A percentile compares a stretch with the other conserved stretches of the same genome.
Evolutionary conservation across 768 basidiomycete species (phyloP).

Genomic region (Cystobasidium ongulense): DNA sequence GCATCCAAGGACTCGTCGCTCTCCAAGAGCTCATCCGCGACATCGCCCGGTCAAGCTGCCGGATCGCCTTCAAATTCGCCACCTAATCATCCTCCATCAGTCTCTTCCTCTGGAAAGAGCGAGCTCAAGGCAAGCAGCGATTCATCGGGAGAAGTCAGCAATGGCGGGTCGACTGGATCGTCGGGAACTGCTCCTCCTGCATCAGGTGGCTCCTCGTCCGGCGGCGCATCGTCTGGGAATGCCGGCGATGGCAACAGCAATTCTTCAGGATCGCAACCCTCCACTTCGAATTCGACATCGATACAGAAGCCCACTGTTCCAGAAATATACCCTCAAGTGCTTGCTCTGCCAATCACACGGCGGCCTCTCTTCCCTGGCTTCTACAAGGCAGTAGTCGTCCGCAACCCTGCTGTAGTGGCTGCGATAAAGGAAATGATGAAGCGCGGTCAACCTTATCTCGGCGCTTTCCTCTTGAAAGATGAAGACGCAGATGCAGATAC

Average conservation of each 20-base stretch:
- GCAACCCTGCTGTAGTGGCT: slow-evolving; percentile 78
- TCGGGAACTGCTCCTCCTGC: neutral
- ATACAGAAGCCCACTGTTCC: slow-evolving; percentile 52
- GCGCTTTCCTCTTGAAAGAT: slow-evolving; percentile 92
- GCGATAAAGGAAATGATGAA: slow-evolving; percentile 95
- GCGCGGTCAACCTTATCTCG: slow-evolving; percentile 92
- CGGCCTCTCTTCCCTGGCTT: slow-evolving; percentile 94
- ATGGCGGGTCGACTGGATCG: neutral
- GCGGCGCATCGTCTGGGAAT: slow-evolving; percentile 9
- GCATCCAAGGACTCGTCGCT: neutral
- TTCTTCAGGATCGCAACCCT: neutral
- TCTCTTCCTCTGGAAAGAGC: neutral
- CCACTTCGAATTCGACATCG: slow-evolving; percentile 10
- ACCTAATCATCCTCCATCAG: neutral
- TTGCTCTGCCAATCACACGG: slow-evolving; percentile 89
- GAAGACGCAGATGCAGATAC: slow-evolving; percentile 85
- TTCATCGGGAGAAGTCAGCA: neutral
- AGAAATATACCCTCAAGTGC: slow-evolving; percentile 81
- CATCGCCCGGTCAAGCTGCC: neutral
- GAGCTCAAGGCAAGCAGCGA: neutral
- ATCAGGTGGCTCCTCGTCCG: neutral
- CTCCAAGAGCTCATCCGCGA: neutral
- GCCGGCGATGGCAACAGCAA: slow-evolving; percentile 9
- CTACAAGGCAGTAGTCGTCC: slow-evolving; percentile 93
- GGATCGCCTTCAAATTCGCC: slow-evolving; percentile 8